phyloP scores from a whole-genome alignment of 2,329 filamentous ascomycete genomes.

The Daldinia eschscholtzii region DNA sequence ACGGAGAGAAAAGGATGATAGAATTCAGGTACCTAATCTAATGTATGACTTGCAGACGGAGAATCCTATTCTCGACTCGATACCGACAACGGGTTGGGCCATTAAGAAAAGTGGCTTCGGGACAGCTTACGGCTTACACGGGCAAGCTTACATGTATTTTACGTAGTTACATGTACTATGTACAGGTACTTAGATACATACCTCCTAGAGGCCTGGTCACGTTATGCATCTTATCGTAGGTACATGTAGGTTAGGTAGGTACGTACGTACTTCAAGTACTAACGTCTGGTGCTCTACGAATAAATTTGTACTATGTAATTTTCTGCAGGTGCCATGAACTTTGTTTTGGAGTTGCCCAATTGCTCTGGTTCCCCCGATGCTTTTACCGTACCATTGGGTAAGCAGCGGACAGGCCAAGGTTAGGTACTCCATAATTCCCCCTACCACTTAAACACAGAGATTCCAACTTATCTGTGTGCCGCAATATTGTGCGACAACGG shows the following conservation, averaged over 20 bases:
- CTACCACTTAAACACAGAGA: slow-evolving; percentile 1
- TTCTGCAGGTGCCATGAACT: slow-evolving; percentile 24
- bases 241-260: background rate
- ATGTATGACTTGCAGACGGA: slow-evolving; percentile 37
- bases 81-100: slow-evolving; percentile 34
- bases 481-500: slow-evolving; percentile 17
- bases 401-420: background rate
- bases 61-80: slow-evolving; percentile 37
- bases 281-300: background rate
- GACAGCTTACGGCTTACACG: background rate
- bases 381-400: slow-evolving; percentile 10
- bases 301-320: slow-evolving; percentile 6
- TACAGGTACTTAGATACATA: background rate
- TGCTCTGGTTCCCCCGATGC: slow-evolving; percentile 10
- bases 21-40: background rate
- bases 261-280: background rate
- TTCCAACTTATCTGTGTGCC: slow-evolving; percentile 6
- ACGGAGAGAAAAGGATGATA: background rate
- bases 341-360: slow-evolving; percentile 21
- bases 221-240: no score
- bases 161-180: background rate
- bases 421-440: background rate
- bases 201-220: background rate
- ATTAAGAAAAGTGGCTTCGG: slow-evolving; percentile 16
- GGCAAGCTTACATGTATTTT: background rate